phyloP scores from a whole-genome alignment of 2,329 filamentous ascomycete genomes.

The Alternaria brassicae region DNA sequence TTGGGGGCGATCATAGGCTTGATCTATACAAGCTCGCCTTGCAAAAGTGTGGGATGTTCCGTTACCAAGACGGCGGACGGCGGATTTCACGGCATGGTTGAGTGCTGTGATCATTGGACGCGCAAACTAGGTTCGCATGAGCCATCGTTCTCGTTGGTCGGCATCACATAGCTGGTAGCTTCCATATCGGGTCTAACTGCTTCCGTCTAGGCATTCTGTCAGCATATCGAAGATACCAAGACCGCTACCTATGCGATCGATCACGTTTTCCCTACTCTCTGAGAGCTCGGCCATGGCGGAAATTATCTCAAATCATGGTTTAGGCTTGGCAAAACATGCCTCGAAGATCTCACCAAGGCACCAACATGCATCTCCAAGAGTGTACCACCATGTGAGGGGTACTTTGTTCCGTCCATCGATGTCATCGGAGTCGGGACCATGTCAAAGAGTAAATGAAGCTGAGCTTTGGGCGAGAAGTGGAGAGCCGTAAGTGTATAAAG shows the following conservation, averaged over 20 bases:
- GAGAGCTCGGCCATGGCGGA: background rate
- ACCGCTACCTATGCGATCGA: conserved; percentile 1
- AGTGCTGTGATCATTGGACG: conserved; percentile 7
- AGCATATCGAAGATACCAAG: conserved; percentile 14
- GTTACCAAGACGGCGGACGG: conserved; percentile 11
- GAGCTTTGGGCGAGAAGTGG: conserved; percentile 2
- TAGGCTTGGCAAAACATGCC: conserved; percentile 25
- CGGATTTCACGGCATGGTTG: background rate
- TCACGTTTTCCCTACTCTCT: background rate
- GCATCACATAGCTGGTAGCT: background rate
- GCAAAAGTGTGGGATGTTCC: conserved; percentile 15
- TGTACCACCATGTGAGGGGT: conserved; percentile 9
- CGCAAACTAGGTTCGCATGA: background rate
- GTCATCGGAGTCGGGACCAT: conserved; percentile 27
- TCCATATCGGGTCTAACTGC: background rate
- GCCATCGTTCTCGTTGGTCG: background rate
- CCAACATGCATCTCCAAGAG: conserved; percentile 22
- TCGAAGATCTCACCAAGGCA: conserved; percentile 14
- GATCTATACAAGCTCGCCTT: conserved; percentile 11
- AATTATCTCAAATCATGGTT: conserved; percentile 16
- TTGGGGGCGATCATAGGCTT: conserved; percentile 29
- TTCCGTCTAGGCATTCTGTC: conserved; percentile 2
- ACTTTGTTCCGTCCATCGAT: conserved; percentile 17
- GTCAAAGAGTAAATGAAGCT: background rate
- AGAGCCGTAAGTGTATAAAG: conserved; percentile 29